Evolutionary conservation across 441 rosid species (phyloP), one percentile per base, ranked within the genome.

Genomic region (Bocquillonia castaneifolia): DNA sequence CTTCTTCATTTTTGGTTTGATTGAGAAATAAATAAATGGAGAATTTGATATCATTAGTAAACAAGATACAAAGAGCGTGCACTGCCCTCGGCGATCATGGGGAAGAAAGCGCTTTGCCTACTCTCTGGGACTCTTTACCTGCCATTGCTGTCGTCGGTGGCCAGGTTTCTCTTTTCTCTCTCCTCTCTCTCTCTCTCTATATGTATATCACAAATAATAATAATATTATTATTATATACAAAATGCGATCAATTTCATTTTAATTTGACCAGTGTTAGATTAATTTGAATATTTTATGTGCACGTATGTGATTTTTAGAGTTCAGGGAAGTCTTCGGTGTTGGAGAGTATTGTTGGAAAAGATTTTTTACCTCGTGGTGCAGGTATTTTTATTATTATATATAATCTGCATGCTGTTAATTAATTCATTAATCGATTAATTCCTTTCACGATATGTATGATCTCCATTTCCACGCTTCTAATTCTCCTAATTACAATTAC

Each of bases 361-460:
- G 98, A 90, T 67, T 93, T 93, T 69, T 78, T 93, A 74, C 98
- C 98, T 79, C 97, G 98, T 70, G 98, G 98, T 10, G 84, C 98
- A 36, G 98, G 96, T 93, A 82, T 63, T 45, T 62, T 57, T 61
- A 72, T 42, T 74, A 58, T 51, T 62, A 28, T 37, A 10, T 69
- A 45, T 72, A 69, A 47, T 47, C 12, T 47, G n/a, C n/a, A n/a
- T n/a, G n/a, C n/a, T n/a, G n/a, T n/a, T n/a, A n/a, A n/a, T n/a
- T n/a, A n/a, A n/a, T n/a, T n/a, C n/a, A n/a, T n/a, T n/a, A n/a
- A n/a, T n/a, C n/a, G n/a, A n/a, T n/a, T n/a, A n/a, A n/a, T n/a
- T n/a, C n/a, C n/a, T n/a, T n/a, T n/a, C n/a, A n/a, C n/a, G n/a
- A n/a, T n/a, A n/a, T n/a, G n/a, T n/a, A n/a, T n/a, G n/a, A n/a